Conservation (phyloP, 768 basidiomycete species). For the Russula compacta region DNA sequence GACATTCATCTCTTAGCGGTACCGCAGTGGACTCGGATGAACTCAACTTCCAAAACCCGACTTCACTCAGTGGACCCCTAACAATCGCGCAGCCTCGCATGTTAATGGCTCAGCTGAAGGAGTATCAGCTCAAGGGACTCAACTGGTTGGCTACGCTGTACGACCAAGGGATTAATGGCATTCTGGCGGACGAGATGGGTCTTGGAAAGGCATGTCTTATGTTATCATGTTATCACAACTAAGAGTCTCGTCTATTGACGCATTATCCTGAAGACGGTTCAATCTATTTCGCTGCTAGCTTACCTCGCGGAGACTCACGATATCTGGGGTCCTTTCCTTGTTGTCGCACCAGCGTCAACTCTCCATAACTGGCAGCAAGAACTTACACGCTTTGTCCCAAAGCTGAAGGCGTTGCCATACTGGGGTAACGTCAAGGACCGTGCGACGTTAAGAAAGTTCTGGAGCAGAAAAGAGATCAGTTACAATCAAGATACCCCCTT, state of each 20-base stretch:
- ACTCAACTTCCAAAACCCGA: conserved; percentile 98
- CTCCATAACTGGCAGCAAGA: conserved; percentile 99
- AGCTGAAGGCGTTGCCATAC: conserved; percentile 90
- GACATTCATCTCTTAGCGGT: background rate
- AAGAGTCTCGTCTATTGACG: conserved; percentile 12
- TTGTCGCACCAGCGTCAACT: conserved; percentile 94
- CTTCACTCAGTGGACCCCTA: conserved; percentile 73
- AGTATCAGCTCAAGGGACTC: conserved; percentile 95
- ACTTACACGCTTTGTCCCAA: conserved; percentile 89
- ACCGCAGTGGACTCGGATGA: conserved; percentile 84
- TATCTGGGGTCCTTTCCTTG: conserved; percentile 98
- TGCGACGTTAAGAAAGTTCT: conserved; percentile 88
- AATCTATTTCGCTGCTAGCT: conserved; percentile 92
- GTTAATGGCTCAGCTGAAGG: conserved; percentile 94
- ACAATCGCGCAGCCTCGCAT: conserved; percentile 90
- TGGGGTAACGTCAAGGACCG: conserved; percentile 98
- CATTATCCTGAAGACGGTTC: conserved; percentile 63
- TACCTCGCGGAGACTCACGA: conserved; percentile 96
- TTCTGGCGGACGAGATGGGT: conserved; percentile 99
- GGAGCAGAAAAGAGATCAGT: conserved; percentile 96
- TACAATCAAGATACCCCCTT: conserved; percentile 94
- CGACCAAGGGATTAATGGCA: conserved; percentile 99
- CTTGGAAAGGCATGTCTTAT: conserved; percentile 60
- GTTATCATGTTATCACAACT: conserved; percentile 15
- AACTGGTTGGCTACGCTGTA: conserved; percentile 98